Evolutionary conservation across 495 filamentous ascomycete genomes (phyloP), one percentile per base, ranked within the genome.

Genomic region (Lindgomyces ingoldianus): DNA sequence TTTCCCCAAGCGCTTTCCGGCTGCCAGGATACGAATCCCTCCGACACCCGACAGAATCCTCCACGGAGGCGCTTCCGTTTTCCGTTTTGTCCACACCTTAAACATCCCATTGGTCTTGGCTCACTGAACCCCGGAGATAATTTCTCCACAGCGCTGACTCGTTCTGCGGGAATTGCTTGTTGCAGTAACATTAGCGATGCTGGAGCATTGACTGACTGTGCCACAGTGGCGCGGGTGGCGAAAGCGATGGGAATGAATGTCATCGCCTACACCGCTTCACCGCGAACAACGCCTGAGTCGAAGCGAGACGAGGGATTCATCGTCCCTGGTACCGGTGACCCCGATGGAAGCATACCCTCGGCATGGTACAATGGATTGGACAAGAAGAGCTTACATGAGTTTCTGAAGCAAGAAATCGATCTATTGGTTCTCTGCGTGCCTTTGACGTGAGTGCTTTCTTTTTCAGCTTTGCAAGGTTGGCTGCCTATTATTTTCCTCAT

Each of bases 211-310:
- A 50, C 55, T 52, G 25, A 53, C 58, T 57, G 46, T 60, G 27
- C 55, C 51, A 52, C 65, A 73, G 82, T 85, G 52, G 91, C 83
- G 21, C 81, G 87, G 16, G 80, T 94, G 0, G 85, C 83, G 3
- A 80, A 82, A 3, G 88, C 88, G 3, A 73, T 94, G 64, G 91
- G 91, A 2, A 92, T 91, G 86, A 82, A 86, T 25, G 85, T 96
- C 18, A 80, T 91, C 63, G 91, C 91, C 10, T 92, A 90, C 78
- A 95, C 91, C 0, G 89, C 88, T 1, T 81, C 80, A 3, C 82
- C 87, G 0, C 80, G 83, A 22, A 55, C 74, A 2, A 84, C 83
- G 0, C 78, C 81, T 0, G 81, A 81, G 54, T 82, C 83, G 12
- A 84, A 83, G 41, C 78, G 74, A 49, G 89, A 93, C 70, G 73